Evolutionary conservation across 306 rosid species (phyloP).

Genomic region (Medicago arabica): DNA sequence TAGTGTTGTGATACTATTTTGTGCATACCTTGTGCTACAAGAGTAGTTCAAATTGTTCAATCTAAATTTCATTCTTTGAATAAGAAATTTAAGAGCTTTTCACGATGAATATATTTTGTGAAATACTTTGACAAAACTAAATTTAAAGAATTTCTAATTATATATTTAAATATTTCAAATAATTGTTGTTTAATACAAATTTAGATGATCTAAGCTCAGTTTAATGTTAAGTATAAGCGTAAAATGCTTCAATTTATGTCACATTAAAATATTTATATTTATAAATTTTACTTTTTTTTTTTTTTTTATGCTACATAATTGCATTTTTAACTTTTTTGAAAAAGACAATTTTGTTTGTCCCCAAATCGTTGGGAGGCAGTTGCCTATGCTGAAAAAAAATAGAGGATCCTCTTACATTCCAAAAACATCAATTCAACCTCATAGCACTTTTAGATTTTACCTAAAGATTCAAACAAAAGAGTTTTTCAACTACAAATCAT

Average conservation of each 20-base stretch:
- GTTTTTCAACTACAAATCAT: conserved; percentile 20
- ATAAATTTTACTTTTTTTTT: neutral
- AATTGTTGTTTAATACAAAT: too few relatives aligned
- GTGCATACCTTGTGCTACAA: too few relatives aligned
- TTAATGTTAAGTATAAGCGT: neutral
- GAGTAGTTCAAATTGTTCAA: too few relatives aligned
- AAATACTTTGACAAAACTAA: too few relatives aligned
- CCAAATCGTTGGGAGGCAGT: conserved; percentile 4
- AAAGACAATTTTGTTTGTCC: conserved; percentile 12
- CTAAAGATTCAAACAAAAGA: conserved; percentile 40
- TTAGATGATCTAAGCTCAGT: too few relatives aligned
- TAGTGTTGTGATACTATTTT: too few relatives aligned
- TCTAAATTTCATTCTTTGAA: too few relatives aligned
- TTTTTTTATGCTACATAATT: neutral
- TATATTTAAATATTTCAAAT: too few relatives aligned
- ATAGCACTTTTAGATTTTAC: conserved; percentile 40
- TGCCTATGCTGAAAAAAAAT: conserved; percentile 24
- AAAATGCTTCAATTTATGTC: conserved; percentile 3
- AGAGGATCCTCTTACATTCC: conserved; percentile 29
- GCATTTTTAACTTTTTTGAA: neutral
- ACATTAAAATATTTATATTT: neutral
- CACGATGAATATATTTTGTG: too few relatives aligned
- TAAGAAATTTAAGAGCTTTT: too few relatives aligned
- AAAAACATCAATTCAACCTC: conserved; percentile 32
- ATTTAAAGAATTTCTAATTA: too few relatives aligned